These are phyloP conservation scores for Diophrys sp. DNA, from an alignment of 73 alveolate genomes.

Conservation along the genomic window DNA sequence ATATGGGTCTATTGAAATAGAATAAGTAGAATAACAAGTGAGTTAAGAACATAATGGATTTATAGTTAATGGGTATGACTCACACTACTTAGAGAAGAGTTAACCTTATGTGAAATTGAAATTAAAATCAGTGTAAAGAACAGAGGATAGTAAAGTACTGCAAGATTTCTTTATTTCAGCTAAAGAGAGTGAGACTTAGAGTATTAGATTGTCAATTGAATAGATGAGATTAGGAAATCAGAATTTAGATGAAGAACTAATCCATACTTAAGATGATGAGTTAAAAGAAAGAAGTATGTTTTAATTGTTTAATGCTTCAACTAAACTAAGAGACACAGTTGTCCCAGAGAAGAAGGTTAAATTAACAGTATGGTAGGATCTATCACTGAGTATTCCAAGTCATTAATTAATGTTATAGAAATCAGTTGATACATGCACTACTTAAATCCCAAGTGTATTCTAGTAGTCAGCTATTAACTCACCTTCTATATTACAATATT, in stretches of 20 bases:
- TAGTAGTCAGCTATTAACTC: not conserved
- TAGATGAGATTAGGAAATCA: not conserved
- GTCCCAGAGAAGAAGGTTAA: not conserved
- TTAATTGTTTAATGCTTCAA: not conserved
- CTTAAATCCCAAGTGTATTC: not conserved
- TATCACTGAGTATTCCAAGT: not conserved
- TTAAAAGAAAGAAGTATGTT: too few relatives aligned
- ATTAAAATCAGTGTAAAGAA: slow-evolving; percentile 5
- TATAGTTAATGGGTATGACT: slow-evolving; percentile 10
- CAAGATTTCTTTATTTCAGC: not conserved
- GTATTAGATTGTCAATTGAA: not conserved
- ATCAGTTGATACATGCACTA: not conserved
- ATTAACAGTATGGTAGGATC: not conserved
- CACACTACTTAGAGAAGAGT: slow-evolving; percentile 5
- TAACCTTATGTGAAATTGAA: slow-evolving; percentile 15
- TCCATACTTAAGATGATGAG: not conserved
- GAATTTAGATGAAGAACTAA: not conserved
- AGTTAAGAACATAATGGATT: slow-evolving; percentile 7
- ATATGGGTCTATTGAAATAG: slow-evolving; percentile 12
- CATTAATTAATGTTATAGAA: too few relatives aligned
- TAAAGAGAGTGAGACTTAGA: not conserved
- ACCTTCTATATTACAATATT: not conserved
- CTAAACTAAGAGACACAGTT: not conserved
- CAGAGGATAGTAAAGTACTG: not conserved
- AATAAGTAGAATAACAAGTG: not conserved